Base-by-base conservation (phyloP, 1,284 basidiomycete genomes). In the Apiotrichum veenhuisii region DNA sequence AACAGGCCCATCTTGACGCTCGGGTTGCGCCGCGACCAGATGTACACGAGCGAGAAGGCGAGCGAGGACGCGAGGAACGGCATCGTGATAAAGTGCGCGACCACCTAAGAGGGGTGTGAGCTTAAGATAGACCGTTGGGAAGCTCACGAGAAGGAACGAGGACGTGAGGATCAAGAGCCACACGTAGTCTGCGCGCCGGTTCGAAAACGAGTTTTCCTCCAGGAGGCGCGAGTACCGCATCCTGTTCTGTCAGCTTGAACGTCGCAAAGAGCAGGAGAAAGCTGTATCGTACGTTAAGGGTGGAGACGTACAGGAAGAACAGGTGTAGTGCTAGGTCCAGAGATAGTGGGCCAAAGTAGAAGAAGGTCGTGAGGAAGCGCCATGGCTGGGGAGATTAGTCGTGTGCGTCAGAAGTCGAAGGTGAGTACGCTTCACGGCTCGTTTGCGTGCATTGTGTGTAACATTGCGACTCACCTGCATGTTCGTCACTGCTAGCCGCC, bases 311-410 rank as follows among this genome's bases (percentile, higher is more conserved):
- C 91, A 97, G 94, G 82, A 98, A 98, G 82, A 97, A 96, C 56
- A 98, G 81, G 74, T 98, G 94, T 77, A 98, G 96, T 56, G 95
- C 82, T 63, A 97, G 91, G 73, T 98, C 94, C n/a, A 98, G 79
- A 2, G 88, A 90, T 64, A 98, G 83, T 0, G 87, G 84, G 12
- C 95, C 95, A 77, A 98, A 98, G 79, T 95, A 98, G 69, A 95
- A 86, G 81, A 98, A 98, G 10, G 88, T 93, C 26, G 93, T 96
- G 52, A 89, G 75, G 43, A 87, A 82, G 30, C 95, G 83, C 93
- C 93, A 98, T 62, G 87, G 80, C 89, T 97, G 62, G n/a, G 42
- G 9, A 25, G 12, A 4, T 34, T 25, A 47, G 15, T 36, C 17
- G 34, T 11, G 4, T 8, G 37, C 15, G 17, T 10, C 3, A 14